Evolutionary conservation across 1,139 yeast species (phyloP).

Genomic region (Hyphopichia pseudoburtonii): DNA sequence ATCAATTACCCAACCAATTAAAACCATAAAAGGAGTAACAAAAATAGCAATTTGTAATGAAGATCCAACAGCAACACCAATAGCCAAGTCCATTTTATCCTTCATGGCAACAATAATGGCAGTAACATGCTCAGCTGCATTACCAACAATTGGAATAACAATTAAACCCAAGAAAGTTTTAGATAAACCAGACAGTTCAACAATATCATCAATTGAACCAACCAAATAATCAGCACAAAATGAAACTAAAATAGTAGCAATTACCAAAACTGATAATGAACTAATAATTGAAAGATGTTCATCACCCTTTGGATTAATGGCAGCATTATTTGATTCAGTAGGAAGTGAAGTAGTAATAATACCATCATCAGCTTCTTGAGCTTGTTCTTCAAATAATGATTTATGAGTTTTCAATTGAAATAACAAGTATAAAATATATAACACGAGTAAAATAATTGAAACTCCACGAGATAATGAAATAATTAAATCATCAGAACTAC

Average conservation of each 20-base stretch:
- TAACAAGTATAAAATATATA: slow-evolving; percentile 74
- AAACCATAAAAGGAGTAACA: slow-evolving; percentile 92
- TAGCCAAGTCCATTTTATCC: slow-evolving; percentile 95
- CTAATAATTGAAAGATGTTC: slow-evolving; percentile 39
- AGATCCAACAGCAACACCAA: slow-evolving; percentile 97
- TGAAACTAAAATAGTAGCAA: slow-evolving; percentile 79
- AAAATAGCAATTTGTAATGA: slow-evolving; percentile 93
- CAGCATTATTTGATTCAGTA: slow-evolving; percentile 32
- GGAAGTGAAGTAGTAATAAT: slow-evolving; percentile 32
- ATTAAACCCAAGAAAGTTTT: slow-evolving; percentile 94
- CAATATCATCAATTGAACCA: slow-evolving; percentile 88
- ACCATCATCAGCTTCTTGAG: slow-evolving; percentile 38
- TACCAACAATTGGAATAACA: slow-evolving; percentile 93
- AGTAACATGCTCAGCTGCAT: slow-evolving; percentile 98
- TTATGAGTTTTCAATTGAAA: slow-evolving; percentile 91
- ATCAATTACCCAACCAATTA: slow-evolving; percentile 86
- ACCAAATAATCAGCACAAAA: slow-evolving; percentile 92
- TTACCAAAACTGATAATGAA: slow-evolving; percentile 50
- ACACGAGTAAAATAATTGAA: slow-evolving; percentile 70
- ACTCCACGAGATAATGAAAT: slow-evolving; percentile 84
- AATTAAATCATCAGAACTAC: slow-evolving; percentile 50
- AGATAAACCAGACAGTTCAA: slow-evolving; percentile 77
- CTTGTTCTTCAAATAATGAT: slow-evolving; percentile 45
- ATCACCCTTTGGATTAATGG: slow-evolving; percentile 23
- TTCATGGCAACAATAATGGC: slow-evolving; percentile 93